A percentile compares a stretch with the other conserved stretches of the same genome.
Conservation (phyloP, 257 asterid genomes). For the Solanum clarkiae region DNA sequence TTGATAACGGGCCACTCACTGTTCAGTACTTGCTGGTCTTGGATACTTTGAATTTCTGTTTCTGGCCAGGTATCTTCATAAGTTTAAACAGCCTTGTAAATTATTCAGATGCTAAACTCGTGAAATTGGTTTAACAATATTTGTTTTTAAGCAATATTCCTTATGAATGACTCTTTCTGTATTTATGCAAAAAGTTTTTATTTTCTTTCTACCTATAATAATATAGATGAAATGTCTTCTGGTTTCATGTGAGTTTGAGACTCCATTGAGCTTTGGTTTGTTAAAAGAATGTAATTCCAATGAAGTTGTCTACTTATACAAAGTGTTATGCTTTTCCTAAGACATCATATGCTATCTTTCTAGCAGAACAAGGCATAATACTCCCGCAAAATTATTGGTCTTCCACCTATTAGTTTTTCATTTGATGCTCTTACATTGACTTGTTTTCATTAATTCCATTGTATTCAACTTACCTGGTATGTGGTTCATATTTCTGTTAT, state of each 20-base stretch:
- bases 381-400: neutral
- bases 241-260: neutral
- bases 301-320: neutral
- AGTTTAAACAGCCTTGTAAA: neutral
- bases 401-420: neutral
- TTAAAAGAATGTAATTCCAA: neutral
- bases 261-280: neutral
- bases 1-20: constrained; percentile 85
- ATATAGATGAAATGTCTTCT: neutral
- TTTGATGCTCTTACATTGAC: neutral
- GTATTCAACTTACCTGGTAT: neutral
- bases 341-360: neutral
- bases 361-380: neutral
- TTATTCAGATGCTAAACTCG: neutral
- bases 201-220: neutral
- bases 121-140: neutral
- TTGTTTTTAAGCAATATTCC: neutral
- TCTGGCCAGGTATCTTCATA: constrained; percentile 81
- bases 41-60: constrained; percentile 95
- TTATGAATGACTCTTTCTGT: neutral
- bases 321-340: neutral
- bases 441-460: neutral
- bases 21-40: constrained; percentile 85
- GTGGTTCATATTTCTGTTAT: neutral
- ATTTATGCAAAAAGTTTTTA: neutral